Evolutionary conservation across 2,329 filamentous ascomycete species (phyloP).

Genomic region (Arthrobotrys megalospora): DNA sequence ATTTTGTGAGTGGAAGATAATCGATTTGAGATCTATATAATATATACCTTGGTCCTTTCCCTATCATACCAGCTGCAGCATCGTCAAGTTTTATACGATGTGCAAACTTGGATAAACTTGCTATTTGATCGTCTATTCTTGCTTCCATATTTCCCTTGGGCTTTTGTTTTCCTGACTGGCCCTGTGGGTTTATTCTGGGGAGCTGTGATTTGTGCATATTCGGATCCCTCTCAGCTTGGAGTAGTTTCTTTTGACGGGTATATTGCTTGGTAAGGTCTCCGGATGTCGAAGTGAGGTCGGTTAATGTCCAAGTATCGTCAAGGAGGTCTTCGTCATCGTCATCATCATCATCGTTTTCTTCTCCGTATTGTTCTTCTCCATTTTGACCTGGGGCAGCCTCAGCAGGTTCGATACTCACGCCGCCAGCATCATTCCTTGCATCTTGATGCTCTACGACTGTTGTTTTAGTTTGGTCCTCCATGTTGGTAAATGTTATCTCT

Average conservation of each 20-base stretch:
- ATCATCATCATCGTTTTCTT: slow-evolving; percentile 70
- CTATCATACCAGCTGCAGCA: slow-evolving; percentile 71
- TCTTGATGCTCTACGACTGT: slow-evolving; percentile 4
- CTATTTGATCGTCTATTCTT: slow-evolving; percentile 88
- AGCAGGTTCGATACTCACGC: slow-evolving; percentile 1
- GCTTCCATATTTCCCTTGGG: slow-evolving; percentile 84
- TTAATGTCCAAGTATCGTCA: slow-evolving; percentile 70
- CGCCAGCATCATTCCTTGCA: slow-evolving; percentile 7
- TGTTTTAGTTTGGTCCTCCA: slow-evolving; percentile 25
- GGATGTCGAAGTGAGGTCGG: slow-evolving; percentile 67
- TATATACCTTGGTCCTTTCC: slow-evolving; percentile 67
- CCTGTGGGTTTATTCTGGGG: slow-evolving; percentile 81
- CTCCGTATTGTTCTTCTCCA: slow-evolving; percentile 70
- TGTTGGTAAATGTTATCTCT: slow-evolving; percentile 16
- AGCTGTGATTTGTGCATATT: slow-evolving; percentile 71
- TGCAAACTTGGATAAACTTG: slow-evolving; percentile 86
- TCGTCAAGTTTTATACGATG: slow-evolving; percentile 85
- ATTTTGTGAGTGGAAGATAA: neutral
- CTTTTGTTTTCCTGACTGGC: slow-evolving; percentile 68
- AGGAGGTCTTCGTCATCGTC: slow-evolving; percentile 68
- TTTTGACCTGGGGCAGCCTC: slow-evolving; percentile 12
- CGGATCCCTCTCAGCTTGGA: slow-evolving; percentile 71
- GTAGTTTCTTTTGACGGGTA: slow-evolving; percentile 83
- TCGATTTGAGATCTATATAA: neutral
- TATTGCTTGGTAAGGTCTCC: slow-evolving; percentile 86